These are phyloP conservation scores for Hyphodiscus sp. DNA, from an alignment of 2,329 filamentous ascomycete species.

Conservation along the genomic window DNA sequence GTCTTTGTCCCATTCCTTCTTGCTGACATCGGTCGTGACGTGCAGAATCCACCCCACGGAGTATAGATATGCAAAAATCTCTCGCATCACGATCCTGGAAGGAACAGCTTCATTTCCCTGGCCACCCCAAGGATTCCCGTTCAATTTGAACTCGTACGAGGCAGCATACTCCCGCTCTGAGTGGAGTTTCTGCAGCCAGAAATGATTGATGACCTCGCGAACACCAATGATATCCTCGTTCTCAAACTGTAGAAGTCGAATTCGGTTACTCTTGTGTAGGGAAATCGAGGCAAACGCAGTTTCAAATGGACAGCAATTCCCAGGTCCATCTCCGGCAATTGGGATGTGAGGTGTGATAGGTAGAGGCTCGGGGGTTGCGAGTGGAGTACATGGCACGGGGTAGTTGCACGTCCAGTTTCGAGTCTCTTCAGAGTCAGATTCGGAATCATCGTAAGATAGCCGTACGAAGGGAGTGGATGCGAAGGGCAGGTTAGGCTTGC, in stretches of 20 bases:
- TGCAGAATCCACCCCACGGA: slow-evolving; percentile 33
- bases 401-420: no score
- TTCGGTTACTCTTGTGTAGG: slow-evolving; percentile 26
- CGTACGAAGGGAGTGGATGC: no score
- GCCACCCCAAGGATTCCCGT: slow-evolving; percentile 32
- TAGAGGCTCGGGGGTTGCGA: no score
- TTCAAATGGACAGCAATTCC: no score
- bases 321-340: no score
- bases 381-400: no score
- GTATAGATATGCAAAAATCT: slow-evolving; percentile 30
- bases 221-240: slow-evolving; percentile 23
- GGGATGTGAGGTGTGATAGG: no score
- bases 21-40: slow-evolving; percentile 32
- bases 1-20: slow-evolving; percentile 30
- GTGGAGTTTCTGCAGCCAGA: slow-evolving; percentile 30
- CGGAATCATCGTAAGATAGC: no score
- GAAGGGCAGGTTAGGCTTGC: no score
- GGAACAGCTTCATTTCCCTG: slow-evolving; percentile 25
- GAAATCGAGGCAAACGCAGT: slow-evolving; percentile 31
- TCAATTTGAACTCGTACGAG: slow-evolving; percentile 33
- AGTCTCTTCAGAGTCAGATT: no score
- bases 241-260: slow-evolving; percentile 33
- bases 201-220: slow-evolving; percentile 19
- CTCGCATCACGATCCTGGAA: slow-evolving; percentile 28
- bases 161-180: slow-evolving; percentile 27